Evolutionary conservation across 345 rosid genomes (phyloP).

Genomic region (Eucalyptus tenuipes): DNA sequence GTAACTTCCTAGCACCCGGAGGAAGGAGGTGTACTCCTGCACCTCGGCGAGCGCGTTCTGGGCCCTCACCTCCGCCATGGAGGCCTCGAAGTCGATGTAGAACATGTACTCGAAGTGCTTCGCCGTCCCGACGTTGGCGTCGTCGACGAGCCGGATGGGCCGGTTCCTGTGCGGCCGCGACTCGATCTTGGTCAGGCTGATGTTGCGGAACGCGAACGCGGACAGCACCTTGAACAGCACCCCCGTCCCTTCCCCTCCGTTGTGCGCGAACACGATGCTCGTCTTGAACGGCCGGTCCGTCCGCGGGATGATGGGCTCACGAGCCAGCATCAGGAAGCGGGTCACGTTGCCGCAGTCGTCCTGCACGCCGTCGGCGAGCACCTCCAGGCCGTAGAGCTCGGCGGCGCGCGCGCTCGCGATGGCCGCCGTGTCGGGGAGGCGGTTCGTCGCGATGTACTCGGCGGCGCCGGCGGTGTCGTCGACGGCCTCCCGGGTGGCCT

Average conservation of each 20-base stretch:
- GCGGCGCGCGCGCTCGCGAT: constrained; percentile 95
- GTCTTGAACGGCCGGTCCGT: constrained; percentile 95
- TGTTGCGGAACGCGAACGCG: constrained; percentile 89
- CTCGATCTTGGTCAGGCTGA: constrained; percentile 84
- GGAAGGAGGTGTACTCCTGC: constrained; percentile 96
- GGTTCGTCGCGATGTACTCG: constrained; percentile 60
- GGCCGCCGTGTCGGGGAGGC: constrained; percentile 76
- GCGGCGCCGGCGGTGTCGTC: constrained; percentile 97
- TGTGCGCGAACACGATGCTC: constrained; percentile 95
- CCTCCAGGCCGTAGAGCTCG: constrained; percentile 64
- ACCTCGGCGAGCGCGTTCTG: constrained; percentile 97
- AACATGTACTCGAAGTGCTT: constrained; percentile 92
- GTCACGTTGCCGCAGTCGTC: constrained; percentile 92
- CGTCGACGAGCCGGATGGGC: constrained; percentile 71
- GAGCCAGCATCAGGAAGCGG: constrained; percentile 87
- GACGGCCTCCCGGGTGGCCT: constrained; percentile 79
- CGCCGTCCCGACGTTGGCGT: constrained; percentile 64
- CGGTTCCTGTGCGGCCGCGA: constrained; percentile 84
- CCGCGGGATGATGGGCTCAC: constrained; percentile 92
- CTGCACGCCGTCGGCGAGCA: constrained; percentile 81
- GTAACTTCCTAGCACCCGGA: constrained; percentile 92
- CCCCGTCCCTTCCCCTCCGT: constrained; percentile 85
- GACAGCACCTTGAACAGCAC: constrained; percentile 86
- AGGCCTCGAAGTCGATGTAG: constrained; percentile 90
- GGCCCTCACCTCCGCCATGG: constrained; percentile 90